phyloP scores from a whole-genome alignment of 352 stramenopile genomes.

The Globisporangium okanoganense region DNA sequence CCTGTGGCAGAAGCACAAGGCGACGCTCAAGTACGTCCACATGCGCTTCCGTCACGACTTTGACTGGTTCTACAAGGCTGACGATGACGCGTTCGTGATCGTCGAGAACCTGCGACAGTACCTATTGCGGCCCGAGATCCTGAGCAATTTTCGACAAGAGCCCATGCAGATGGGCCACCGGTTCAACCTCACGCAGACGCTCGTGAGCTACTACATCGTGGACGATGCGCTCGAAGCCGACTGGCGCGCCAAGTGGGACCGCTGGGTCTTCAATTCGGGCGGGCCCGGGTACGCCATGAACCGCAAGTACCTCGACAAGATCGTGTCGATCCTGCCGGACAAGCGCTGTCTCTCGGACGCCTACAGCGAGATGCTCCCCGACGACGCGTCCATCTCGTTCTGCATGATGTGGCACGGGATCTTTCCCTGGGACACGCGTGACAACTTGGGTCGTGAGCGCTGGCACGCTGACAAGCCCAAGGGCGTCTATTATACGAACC shows the following conservation, averaged over 20 bases:
- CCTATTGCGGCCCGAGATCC: slow-evolving; percentile 54
- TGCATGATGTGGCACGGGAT: slow-evolving; percentile 83
- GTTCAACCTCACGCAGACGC: slow-evolving; percentile 68
- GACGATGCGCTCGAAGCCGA: slow-evolving; percentile 50
- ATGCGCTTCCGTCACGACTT: slow-evolving; percentile 68
- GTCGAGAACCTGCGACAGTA: slow-evolving; percentile 75
- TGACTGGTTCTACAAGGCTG: slow-evolving; percentile 86
- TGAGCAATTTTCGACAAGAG: slow-evolving; percentile 43
- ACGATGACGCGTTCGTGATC: slow-evolving; percentile 83
- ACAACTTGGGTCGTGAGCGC: slow-evolving; percentile 60
- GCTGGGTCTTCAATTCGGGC: slow-evolving; percentile 82
- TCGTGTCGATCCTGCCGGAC: slow-evolving; percentile 51
- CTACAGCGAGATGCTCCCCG: slow-evolving; percentile 69
- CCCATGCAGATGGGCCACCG: slow-evolving; percentile 80
- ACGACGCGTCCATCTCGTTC: slow-evolving; percentile 80
- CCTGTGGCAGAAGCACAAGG: slow-evolving; percentile 83
- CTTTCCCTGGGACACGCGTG: slow-evolving; percentile 69
- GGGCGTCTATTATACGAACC: slow-evolving; percentile 59
- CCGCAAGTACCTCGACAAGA: slow-evolving; percentile 64
- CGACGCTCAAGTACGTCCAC: slow-evolving; percentile 65
- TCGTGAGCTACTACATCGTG: slow-evolving; percentile 79
- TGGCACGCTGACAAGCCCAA: slow-evolving; percentile 75
- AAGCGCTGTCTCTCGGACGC: slow-evolving; percentile 59
- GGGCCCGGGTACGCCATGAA: slow-evolving; percentile 80
- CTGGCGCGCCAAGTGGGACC: slow-evolving; percentile 51